These are phyloP conservation scores for Exophiala dermatitidis DNA, from an alignment of 2,329 filamentous ascomycete species.

Conservation along the genomic window DNA sequence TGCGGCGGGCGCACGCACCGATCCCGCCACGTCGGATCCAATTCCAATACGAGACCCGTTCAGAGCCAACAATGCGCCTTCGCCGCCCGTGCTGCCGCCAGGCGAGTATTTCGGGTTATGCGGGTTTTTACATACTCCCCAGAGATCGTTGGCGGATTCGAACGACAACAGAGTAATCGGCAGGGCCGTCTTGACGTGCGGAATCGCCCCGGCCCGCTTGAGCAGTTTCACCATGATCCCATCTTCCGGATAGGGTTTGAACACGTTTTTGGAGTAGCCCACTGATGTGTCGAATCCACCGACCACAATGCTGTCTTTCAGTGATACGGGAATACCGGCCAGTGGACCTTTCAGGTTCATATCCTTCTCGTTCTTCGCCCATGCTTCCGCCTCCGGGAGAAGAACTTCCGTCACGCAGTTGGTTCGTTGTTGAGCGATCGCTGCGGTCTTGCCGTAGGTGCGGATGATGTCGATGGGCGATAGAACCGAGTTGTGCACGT, in stretches of 20 bases:
- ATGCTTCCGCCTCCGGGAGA: constrained; percentile 68
- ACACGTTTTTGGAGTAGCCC: constrained; percentile 67
- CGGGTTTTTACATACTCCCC: constrained; percentile 76
- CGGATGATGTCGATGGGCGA: constrained; percentile 67
- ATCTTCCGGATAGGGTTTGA: constrained; percentile 60
- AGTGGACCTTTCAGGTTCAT: constrained; percentile 73
- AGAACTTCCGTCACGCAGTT: constrained; percentile 88
- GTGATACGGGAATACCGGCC: constrained; percentile 75
- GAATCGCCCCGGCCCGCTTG: constrained; percentile 79
- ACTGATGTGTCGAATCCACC: constrained; percentile 76
- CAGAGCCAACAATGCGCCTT: constrained; percentile 72
- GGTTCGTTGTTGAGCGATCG: constrained; percentile 76
- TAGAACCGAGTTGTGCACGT: constrained; percentile 63
- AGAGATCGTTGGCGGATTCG: constrained; percentile 71
- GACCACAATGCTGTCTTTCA: constrained; percentile 73
- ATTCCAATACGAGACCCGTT: constrained; percentile 79
- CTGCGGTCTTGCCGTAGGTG: constrained; percentile 77
- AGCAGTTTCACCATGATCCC: constrained; percentile 67
- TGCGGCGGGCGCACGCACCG: constrained; percentile 77
- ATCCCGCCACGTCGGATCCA: constrained; percentile 85
- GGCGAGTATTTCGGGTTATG: constrained; percentile 79
- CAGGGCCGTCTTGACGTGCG: constrained; percentile 87
- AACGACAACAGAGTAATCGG: constrained; percentile 83
- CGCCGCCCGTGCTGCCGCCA: constrained; percentile 81
- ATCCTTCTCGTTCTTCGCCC: constrained; percentile 51